Evolutionary conservation across 768 basidiomycete species (phyloP).

Genomic region (Clathrus columnatus): DNA sequence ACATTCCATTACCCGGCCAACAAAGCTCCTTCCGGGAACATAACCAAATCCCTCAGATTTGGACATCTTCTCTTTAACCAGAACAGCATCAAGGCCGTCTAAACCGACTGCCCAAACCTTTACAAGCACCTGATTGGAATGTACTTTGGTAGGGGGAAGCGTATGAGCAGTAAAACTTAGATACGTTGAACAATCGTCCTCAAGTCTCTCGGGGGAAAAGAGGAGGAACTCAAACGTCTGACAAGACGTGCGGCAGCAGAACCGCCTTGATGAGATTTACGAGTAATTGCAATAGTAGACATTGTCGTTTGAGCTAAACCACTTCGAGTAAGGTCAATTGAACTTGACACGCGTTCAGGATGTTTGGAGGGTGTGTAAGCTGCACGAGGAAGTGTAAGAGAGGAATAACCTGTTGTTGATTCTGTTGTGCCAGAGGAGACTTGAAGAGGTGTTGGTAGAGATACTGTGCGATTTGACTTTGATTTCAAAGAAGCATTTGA

Average conservation of each 20-base stretch:
- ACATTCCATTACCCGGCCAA: slow-evolving; percentile 73
- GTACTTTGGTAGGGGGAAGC: slow-evolving; percentile 64
- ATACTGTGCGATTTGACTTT: slow-evolving; percentile 13
- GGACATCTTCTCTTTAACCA: slow-evolving; percentile 41
- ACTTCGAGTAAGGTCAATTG: slow-evolving; percentile 62
- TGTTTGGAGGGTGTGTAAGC: slow-evolving; percentile 29
- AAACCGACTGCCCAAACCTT: slow-evolving; percentile 88
- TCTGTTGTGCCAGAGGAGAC: slow-evolving; percentile 10
- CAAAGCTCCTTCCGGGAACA: slow-evolving; percentile 82
- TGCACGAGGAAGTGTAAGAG: slow-evolving; percentile 38
- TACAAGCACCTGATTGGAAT: slow-evolving; percentile 61
- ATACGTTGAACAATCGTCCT: slow-evolving; percentile 21
- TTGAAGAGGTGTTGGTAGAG: slow-evolving; percentile 26
- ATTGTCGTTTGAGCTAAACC: slow-evolving; percentile 83
- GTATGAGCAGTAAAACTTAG: slow-evolving; percentile 66
- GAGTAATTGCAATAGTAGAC: slow-evolving; percentile 53
- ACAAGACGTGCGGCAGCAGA: slow-evolving; percentile 12
- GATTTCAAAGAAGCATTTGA: background rate
- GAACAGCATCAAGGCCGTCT: slow-evolving; percentile 61
- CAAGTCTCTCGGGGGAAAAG: slow-evolving; percentile 27
- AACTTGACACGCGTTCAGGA: slow-evolving; percentile 30
- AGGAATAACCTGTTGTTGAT: slow-evolving; percentile 27
- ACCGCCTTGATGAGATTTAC: background rate
- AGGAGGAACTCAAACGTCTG: slow-evolving; percentile 3
- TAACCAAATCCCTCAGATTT: slow-evolving; percentile 40